Conservation (phyloP, 495 filamentous ascomycete genomes). For the Oidiodendron maius region DNA sequence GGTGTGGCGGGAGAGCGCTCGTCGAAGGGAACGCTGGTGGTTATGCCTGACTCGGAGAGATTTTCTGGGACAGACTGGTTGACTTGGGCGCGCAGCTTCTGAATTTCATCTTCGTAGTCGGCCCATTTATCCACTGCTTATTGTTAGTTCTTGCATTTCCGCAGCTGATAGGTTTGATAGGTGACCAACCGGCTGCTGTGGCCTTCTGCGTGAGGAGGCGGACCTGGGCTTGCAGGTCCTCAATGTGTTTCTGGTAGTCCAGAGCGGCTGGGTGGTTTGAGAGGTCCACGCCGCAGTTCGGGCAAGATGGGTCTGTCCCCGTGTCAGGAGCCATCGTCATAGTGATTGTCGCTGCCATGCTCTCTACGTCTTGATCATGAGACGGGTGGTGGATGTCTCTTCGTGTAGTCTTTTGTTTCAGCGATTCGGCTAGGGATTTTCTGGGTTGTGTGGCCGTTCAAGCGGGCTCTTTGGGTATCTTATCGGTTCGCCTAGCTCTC, state of each 20-base stretch:
- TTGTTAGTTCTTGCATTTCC: neutral
- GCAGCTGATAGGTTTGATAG: neutral
- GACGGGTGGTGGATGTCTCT: no score
- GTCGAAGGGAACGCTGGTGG: constrained; percentile 21
- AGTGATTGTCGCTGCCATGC: no score
- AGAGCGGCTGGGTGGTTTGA: constrained; percentile 9
- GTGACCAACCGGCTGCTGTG: constrained; percentile 60
- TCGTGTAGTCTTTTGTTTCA: no score
- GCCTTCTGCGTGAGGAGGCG: constrained; percentile 69
- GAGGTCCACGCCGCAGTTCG: constrained; percentile 21
- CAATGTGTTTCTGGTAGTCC: constrained; percentile 61
- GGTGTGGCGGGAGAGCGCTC: constrained; percentile 17
- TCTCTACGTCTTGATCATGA: no score
- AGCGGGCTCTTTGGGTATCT: no score
- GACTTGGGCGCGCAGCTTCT: constrained; percentile 24
- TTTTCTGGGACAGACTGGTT: constrained; percentile 29
- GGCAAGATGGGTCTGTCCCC: constrained; percentile 5
- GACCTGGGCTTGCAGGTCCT: constrained; percentile 79
- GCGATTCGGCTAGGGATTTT: no score
- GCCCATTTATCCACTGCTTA: constrained; percentile 62
- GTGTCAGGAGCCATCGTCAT: constrained; percentile 13
- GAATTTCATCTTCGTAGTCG: constrained; percentile 90
- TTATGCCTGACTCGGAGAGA: no score
- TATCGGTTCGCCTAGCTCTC: no score
- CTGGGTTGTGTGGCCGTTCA: no score